Evolutionary conservation across 1,284 basidiomycete genomes (phyloP), one percentile per base, ranked within the genome.

Genomic region (Moesziomyces sp.): DNA sequence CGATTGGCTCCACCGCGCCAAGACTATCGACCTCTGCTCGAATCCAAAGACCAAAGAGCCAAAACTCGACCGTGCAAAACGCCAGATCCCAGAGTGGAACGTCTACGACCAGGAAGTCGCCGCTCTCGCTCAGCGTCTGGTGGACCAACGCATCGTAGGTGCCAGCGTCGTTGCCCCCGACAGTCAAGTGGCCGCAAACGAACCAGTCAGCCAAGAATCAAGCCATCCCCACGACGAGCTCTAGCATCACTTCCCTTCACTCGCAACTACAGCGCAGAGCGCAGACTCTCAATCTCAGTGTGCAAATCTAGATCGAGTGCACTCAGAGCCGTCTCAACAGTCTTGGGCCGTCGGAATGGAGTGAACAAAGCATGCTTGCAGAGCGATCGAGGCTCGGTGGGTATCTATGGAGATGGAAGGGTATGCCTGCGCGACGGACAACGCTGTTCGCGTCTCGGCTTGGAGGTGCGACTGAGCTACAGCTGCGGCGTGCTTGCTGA

Each of bases 51-150:
- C 85, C 14, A 96, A 97, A 90, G 95, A 98, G 83, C 95, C 95
- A 3, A 99, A 99, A 85, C 88, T 99, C 10, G 89, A 91, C 10
- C 89, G 96, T 35, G 97, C 96, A 1, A 78, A 83, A 30, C 89
- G 95, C 42, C 90, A 95, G 79, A 97, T 99, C 55, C 95, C 96
- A 0, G 96, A 99, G 85, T 99, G 96, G 97, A 94, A 95, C 65
- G 88, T 88, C 47, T 97, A 97, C 81, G 96, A 98, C 64, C 70
- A 82, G 14, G 84, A 86, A 57, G 83, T 86, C 8, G 84, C 83
- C 1, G 74, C 61, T 8, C 60, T 86, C 11, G 85, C 85, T 0
- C 59, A 74, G 26, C 57, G 80, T 5, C 54, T 85, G 24, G 71
- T 70, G 14, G 57, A 74, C 50, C 49, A 74, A 30, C 52, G 50